A percentile compares a stretch with the other conserved stretches of the same genome.
phyloP scores from a whole-genome alignment of 2,329 filamentous ascomycete genomes.

The Diaporthe ampelina region DNA sequence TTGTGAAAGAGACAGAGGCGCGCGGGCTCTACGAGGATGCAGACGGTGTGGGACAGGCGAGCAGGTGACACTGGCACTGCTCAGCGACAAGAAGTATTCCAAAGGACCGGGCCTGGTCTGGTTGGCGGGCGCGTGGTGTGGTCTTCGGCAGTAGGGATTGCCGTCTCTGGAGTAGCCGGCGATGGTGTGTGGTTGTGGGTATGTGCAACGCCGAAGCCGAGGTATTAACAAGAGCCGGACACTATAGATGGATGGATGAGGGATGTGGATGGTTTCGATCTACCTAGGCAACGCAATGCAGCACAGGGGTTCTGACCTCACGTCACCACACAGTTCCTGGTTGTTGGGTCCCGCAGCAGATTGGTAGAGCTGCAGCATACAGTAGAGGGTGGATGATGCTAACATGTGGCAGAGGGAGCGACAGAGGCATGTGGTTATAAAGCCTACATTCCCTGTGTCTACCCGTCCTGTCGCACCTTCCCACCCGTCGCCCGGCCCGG shows the following conservation, averaged over 20 bases:
- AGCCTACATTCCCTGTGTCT: background rate
- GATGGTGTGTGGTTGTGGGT: conserved; percentile 31
- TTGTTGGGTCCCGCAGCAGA: conserved; percentile 6
- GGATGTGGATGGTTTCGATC: background rate
- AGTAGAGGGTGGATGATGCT: background rate
- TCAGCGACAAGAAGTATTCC: conserved; percentile 28
- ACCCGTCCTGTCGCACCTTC: background rate
- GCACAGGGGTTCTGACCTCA: background rate
- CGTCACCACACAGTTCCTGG: background rate
- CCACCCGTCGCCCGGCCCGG: background rate
- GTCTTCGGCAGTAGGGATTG: conserved; percentile 33
- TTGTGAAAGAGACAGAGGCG: conserved; percentile 18
- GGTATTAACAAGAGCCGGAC: conserved; percentile 28
- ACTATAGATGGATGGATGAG: background rate
- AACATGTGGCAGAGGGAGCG: conserved; percentile 1
- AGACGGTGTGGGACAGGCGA: conserved; percentile 4
- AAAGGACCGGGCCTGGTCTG: background rate
- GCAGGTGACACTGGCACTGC: conserved; percentile 14
- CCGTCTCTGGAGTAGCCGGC: conserved; percentile 25
- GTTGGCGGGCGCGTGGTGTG: conserved; percentile 2
- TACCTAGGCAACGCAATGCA: background rate
- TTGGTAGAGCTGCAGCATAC: background rate
- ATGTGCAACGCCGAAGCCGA: conserved; percentile 38
- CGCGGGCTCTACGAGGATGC: conserved; percentile 7
- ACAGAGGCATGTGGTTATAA: conserved; percentile 16